Base-by-base conservation (phyloP, 2,329 filamentous ascomycete genomes). In the Neopestalotiopsis rosae region DNA sequence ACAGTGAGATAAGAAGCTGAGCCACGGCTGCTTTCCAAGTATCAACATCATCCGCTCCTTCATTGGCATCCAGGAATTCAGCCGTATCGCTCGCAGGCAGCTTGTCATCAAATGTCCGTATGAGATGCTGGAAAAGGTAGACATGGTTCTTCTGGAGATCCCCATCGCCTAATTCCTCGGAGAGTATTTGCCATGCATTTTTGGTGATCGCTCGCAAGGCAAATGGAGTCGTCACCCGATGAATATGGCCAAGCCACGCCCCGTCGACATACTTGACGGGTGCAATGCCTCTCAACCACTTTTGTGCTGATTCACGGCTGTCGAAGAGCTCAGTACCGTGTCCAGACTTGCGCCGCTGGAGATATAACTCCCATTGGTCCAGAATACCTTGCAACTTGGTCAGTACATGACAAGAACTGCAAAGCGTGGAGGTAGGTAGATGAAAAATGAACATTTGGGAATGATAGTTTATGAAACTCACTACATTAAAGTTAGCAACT, bases 81-180 rank as follows among this genome's bases (percentile, higher is more conserved):
- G 49, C 49, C 14, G 17, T 12, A 3, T 56, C 17, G 20, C 49
- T 13, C 5, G 9, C 49, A 1, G 49, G 49, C 9, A 56, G 49
- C 6, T 17, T 14, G 1, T 6, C 14, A 6, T 13, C 49, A 56
- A 56, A 12, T 12, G 6, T 56, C 9, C 3, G 17, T 6, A 56
- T 1, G 20, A 56, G 49, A 7, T 56, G 40, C 6, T 73, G 71
- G 66, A 79, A 81, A 32, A 81, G 62, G 42, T 72, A 67, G 0
- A 84, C 82, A 67, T 87, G 85, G 68, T 86, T 82, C 73, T 84
- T 83, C 9, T 74, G 73, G 5, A 82, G 70, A 69, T 86, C 80
- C 0, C 85, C 85, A 70, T 87, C 82, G 0, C 85, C 85, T 5
- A 86, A 76, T 69, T 87, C 85, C 70, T 87, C 85, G 0, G 83